These are phyloP conservation scores for Nicotiana attenuata DNA, from an alignment of 257 asterid genomes.

Conservation along the genomic window DNA sequence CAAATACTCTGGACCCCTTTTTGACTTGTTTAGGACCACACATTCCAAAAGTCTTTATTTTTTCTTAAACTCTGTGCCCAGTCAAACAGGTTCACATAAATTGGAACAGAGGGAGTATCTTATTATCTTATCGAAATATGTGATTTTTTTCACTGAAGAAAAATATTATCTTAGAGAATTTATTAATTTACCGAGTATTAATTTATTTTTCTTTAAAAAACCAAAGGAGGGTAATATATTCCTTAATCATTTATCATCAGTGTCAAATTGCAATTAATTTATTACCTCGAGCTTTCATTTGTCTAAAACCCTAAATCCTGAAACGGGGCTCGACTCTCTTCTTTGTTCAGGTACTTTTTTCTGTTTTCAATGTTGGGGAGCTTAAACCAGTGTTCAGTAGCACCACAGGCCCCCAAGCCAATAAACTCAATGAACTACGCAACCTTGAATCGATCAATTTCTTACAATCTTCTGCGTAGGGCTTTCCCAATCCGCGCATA, in stretches of 20 bases:
- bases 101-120: too few species aligned
- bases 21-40: too few species aligned
- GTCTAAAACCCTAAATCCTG: constrained; percentile 22
- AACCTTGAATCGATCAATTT: constrained; percentile 21
- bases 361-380: constrained; percentile 3
- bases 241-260: neutral
- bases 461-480: constrained; percentile 4
- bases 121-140: too few species aligned
- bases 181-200: too few species aligned
- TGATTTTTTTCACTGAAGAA: too few species aligned
- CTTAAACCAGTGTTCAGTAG: constrained; percentile 1
- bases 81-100: too few species aligned
- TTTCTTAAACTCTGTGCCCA: too few species aligned
- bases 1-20: too few species aligned
- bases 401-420: neutral
- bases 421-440: constrained; percentile 26
- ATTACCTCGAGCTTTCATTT: neutral
- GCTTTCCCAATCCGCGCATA: constrained; percentile 4
- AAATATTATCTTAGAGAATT: too few species aligned
- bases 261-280: neutral
- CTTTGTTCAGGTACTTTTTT: neutral
- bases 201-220: too few species aligned
- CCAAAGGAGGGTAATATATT: too few species aligned
- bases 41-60: too few species aligned
- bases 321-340: neutral